Evolutionary conservation across 352 stramenopile genomes (phyloP).

Genomic region (Thalassiosira livingstoniorum): DNA sequence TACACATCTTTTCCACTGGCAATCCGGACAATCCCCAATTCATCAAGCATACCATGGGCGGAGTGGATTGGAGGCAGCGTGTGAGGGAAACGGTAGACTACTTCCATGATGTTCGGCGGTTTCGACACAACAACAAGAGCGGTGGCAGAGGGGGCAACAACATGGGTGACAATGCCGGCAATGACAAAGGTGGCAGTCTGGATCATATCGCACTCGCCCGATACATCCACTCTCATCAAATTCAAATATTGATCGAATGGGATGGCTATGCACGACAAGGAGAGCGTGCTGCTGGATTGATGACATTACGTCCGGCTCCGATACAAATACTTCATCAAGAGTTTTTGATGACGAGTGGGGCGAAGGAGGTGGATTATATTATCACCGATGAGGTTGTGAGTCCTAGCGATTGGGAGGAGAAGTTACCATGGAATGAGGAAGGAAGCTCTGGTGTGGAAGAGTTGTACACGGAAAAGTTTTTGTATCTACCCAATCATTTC

Average conservation of each 20-base stretch:
- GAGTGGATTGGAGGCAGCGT: slow-evolving; percentile 77
- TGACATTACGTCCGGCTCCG: slow-evolving; percentile 73
- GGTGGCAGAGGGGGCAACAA: no score
- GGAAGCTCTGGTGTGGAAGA: slow-evolving; percentile 50
- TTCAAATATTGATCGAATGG: slow-evolving; percentile 83
- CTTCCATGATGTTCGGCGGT: slow-evolving; percentile 76
- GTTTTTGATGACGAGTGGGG: slow-evolving; percentile 80
- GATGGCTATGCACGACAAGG: slow-evolving; percentile 79
- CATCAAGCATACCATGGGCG: slow-evolving; percentile 74
- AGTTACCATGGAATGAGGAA: no score
- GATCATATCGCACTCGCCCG: slow-evolving; percentile 74
- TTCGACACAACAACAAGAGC: no score
- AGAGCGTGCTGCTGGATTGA: slow-evolving; percentile 73
- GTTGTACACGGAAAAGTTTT: slow-evolving; percentile 81
- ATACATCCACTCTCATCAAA: slow-evolving; percentile 74
- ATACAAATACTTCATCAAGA: slow-evolving; percentile 85
- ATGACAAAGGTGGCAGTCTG: no score
- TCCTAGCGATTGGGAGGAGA: no score
- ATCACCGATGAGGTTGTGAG: slow-evolving; percentile 75
- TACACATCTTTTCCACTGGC: slow-evolving; percentile 80
- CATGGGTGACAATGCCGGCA: no score
- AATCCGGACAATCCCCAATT: slow-evolving; percentile 70
- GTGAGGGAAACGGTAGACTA: slow-evolving; percentile 76
- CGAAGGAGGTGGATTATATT: slow-evolving; percentile 80
- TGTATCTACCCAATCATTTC: slow-evolving; percentile 84